phyloP scores from a whole-genome alignment of 805 yeast species.

The Wickerhamiella sergipiensis region DNA sequence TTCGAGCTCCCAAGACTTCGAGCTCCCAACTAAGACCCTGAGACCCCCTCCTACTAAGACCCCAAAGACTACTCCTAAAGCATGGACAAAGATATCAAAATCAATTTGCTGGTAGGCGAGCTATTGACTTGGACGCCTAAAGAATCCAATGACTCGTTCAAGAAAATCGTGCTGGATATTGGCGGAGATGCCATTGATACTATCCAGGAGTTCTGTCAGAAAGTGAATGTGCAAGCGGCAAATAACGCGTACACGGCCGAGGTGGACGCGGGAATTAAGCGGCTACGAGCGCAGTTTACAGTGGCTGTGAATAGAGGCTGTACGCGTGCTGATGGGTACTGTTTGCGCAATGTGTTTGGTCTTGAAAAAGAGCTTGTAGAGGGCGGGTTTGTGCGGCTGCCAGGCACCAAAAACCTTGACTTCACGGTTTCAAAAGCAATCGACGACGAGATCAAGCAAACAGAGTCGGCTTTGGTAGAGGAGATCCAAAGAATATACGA shows the following conservation, averaged over 20 bases:
- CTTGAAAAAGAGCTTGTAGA: slow-evolving; percentile 53
- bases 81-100: slow-evolving; percentile 4
- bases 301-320: slow-evolving; percentile 50
- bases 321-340: slow-evolving; percentile 78
- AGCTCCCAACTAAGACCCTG: too few relatives aligned
- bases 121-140: slow-evolving; percentile 79
- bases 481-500: not conserved
- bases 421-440: not conserved
- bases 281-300: slow-evolving; percentile 75
- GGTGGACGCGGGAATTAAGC: slow-evolving; percentile 38
- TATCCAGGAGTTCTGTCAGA: slow-evolving; percentile 49
- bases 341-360: slow-evolving; percentile 59
- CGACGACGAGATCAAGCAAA: not conserved
- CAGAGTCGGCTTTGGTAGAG: not conserved
- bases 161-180: slow-evolving; percentile 73
- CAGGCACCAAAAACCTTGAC: not conserved
- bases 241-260: slow-evolving; percentile 11
- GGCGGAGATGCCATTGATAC: slow-evolving; percentile 76
- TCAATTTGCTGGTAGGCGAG: slow-evolving; percentile 56
- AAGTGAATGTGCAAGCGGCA: slow-evolving; percentile 12
- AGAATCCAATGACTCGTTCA: slow-evolving; percentile 70
- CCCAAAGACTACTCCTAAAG: too few relatives aligned
- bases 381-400: slow-evolving; percentile 50
- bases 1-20: too few relatives aligned
- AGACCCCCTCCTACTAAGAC: too few relatives aligned